phyloP scores from a whole-genome alignment of 805 yeast genomes.

The Jamesozyma jinghongensis region DNA sequence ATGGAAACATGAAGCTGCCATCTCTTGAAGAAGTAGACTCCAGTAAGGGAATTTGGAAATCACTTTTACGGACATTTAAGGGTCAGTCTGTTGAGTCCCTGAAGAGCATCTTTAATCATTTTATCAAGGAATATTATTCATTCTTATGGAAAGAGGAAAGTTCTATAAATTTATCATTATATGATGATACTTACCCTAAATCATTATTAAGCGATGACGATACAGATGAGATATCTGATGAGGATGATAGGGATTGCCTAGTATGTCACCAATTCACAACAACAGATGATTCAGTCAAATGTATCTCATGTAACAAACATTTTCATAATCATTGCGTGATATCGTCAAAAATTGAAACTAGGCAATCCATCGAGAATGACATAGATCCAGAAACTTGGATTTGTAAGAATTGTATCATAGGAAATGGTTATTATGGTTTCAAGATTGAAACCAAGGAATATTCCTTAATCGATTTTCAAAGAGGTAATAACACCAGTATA shows the following conservation, averaged over 20 bases:
- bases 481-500: constrained; percentile 32
- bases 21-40: background rate
- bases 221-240: constrained; percentile 11
- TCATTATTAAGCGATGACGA: constrained; percentile 26
- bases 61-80: constrained; percentile 7
- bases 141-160: constrained; percentile 20
- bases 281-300: constrained; percentile 43
- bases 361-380: background rate
- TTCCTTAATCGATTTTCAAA: constrained; percentile 53
- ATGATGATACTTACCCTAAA: constrained; percentile 25
- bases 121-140: constrained; percentile 28
- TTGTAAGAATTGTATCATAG: constrained; percentile 77
- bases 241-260: constrained; percentile 32
- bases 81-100: constrained; percentile 7
- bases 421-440: constrained; percentile 83
- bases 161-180: too few relatives aligned
- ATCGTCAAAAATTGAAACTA: background rate
- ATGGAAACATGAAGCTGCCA: constrained; percentile 2
- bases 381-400: constrained; percentile 45
- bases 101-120: constrained; percentile 17
- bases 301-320: constrained; percentile 66
- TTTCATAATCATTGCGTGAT: constrained; percentile 38
- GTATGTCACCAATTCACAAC: constrained; percentile 41
- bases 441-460: constrained; percentile 54
- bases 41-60: constrained; percentile 24